Evolutionary conservation across 768 basidiomycete genomes (phyloP).

Genomic region (Serendipita sp.): DNA sequence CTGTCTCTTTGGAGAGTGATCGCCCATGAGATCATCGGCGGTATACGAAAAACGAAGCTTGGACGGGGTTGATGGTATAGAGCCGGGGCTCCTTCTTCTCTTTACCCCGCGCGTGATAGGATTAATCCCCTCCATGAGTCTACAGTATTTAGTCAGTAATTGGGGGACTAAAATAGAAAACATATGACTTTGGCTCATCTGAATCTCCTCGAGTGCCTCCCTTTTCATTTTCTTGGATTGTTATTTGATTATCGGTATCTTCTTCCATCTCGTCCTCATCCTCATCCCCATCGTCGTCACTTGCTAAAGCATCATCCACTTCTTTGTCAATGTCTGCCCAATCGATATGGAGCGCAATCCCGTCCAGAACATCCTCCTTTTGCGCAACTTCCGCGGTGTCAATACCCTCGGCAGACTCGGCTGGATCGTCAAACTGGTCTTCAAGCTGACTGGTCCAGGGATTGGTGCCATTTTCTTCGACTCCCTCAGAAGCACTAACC

Average conservation of each 20-base stretch:
- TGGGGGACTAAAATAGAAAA: constrained; percentile 27
- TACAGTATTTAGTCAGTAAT: not conserved
- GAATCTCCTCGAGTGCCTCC: constrained; percentile 21
- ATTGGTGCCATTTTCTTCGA: constrained; percentile 3
- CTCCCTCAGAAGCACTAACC: constrained; percentile 5
- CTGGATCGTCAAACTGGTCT: constrained; percentile 17
- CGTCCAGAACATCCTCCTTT: constrained; percentile 19
- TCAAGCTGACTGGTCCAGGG: not conserved
- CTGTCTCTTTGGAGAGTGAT: not conserved
- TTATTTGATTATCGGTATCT: constrained; percentile 12
- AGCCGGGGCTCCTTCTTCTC: constrained; percentile 3
- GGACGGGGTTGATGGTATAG: constrained; percentile 8
- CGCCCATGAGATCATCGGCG: not conserved
- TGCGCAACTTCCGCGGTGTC: constrained; percentile 19
- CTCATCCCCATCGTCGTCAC: constrained; percentile 13
- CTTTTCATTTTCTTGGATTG: constrained; percentile 25
- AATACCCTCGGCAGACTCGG: constrained; percentile 16
- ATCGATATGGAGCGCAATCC: constrained; percentile 30
- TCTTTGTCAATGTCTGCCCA: constrained; percentile 78
- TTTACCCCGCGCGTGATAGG: constrained; percentile 9
- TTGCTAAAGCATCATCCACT: constrained; percentile 64
- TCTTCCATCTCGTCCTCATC: constrained; percentile 9
- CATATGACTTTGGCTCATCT: constrained; percentile 26
- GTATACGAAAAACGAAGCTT: not conserved
- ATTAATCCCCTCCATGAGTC: not conserved